phyloP scores from a whole-genome alignment of 768 basidiomycete species.

The Phanerochaete carnosa region DNA sequence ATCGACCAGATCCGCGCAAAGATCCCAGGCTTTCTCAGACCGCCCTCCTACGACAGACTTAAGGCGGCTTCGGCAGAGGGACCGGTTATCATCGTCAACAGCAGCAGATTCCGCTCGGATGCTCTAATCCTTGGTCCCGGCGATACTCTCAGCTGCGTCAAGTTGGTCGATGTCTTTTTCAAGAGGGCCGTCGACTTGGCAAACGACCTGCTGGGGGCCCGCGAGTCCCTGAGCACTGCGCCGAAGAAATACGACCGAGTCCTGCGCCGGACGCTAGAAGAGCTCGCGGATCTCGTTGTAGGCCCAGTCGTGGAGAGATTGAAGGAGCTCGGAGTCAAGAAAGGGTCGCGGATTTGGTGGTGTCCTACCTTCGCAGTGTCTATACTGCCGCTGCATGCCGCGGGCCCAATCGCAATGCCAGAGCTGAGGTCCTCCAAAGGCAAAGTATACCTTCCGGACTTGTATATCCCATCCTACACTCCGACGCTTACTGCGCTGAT shows the following conservation, averaged over 20 bases:
- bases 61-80: no score
- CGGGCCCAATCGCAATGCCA: slow-evolving; percentile 21
- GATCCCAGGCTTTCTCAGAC: slow-evolving; percentile 23
- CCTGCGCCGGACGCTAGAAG: background rate
- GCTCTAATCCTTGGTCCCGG: slow-evolving; percentile 27
- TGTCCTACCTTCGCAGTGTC: no score
- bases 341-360: no score
- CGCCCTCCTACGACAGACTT: slow-evolving; percentile 22
- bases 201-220: no score
- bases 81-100: slow-evolving; percentile 35
- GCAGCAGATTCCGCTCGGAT: slow-evolving; percentile 30
- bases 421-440: background rate
- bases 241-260: no score
- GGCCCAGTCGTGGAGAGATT: background rate
- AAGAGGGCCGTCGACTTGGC: background rate
- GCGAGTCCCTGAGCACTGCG: no score
- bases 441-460: slow-evolving; percentile 10
- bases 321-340: no score
- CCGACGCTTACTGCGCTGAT: no score
- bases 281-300: slow-evolving; percentile 1
- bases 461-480: no score
- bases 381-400: slow-evolving; percentile 33
- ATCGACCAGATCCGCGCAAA: slow-evolving; percentile 29
- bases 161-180: background rate
- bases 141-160: slow-evolving; percentile 9